Base-by-base conservation (phyloP, 352 stramenopile genomes). In the Aphanomyces invadans region DNA sequence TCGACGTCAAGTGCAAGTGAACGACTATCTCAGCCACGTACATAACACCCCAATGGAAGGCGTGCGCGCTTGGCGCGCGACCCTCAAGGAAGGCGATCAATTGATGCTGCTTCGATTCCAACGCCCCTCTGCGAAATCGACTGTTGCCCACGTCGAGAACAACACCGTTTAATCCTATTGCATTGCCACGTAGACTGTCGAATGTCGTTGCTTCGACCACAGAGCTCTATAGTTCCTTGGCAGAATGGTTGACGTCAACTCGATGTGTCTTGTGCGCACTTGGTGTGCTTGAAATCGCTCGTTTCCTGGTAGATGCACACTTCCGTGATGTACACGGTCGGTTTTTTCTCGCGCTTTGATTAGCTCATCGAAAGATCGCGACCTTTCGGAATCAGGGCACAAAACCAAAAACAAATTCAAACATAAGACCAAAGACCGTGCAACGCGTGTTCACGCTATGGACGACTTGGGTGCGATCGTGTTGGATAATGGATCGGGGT, bases 401-500 rank as follows among this genome's bases (percentile, higher is more conserved):
- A 7, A 42, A 15, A 7, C 7, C 36, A 25, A 31, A 54, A 29
- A 15, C 39, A 48, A 48, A n/a, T 48, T 48, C 15, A 48, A 48
- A 48, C 39, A n/a, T 48, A 1, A 15, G 39, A 48, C 39, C 15
- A n/a, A n/a, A n/a, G 17, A 10, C n/a, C 2, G n/a, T 42, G 10
- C 10, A 42, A 19, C 19, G 53, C 19, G n/a, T n/a, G n/a, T 48
- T n/a, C 53, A 62, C 29, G 69, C 49, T n/a, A 68, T 62, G 49
- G 39, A 69, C 42, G 65, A 60, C 25, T 23, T 71, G 0, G 81
- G 90, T 28, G 85, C 83, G 31, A 81, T 96, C 65, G 86, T 96
- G 71, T 65, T 96, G 39, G 88, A 96, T 76, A 90, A 92, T 48
- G 88, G 88, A 44, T 95, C 86, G 21, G 83, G 83, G 9, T 75